phyloP scores from a whole-genome alignment of 75 land plant genomes.

The Adiantum capillusveneris region DNA sequence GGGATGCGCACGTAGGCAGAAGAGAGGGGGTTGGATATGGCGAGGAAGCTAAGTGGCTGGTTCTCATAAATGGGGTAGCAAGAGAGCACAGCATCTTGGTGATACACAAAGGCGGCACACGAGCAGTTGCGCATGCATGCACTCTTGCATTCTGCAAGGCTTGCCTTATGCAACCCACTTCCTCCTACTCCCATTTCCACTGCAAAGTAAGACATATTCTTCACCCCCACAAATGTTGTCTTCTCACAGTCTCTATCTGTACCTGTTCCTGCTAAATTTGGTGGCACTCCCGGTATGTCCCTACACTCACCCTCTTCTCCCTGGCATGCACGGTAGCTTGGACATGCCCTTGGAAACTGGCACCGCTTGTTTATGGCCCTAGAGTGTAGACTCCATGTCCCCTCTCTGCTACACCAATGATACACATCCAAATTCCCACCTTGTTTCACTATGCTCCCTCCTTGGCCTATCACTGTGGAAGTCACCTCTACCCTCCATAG shows the following conservation, averaged over 20 bases:
- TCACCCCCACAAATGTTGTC: not conserved
- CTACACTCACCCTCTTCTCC: not conserved
- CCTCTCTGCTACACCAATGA: not conserved
- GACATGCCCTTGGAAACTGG: not conserved
- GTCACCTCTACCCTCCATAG: conserved; percentile 1
- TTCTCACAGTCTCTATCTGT: not conserved
- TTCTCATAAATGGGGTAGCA: not conserved
- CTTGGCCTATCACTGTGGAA: not conserved
- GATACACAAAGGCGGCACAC: not conserved
- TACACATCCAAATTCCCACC: not conserved
- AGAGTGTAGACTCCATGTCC: not conserved
- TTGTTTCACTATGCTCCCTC: not conserved
- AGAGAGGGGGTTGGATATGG: too few species aligned
- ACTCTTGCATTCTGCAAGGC: not conserved
- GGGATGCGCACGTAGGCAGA: too few species aligned
- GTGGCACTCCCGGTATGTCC: not conserved
- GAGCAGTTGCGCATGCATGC: not conserved
- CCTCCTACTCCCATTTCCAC: not conserved
- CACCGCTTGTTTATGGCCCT: not conserved
- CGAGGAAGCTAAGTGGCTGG: not conserved
- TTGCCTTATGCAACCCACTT: too few species aligned
- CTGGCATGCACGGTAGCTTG: not conserved
- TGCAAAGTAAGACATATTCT: not conserved
- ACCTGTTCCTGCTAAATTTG: too few species aligned
- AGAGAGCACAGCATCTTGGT: not conserved